phyloP scores from a whole-genome alignment of 371 early-diverging fungal species.

The Apophysomyces ossiformis region DNA sequence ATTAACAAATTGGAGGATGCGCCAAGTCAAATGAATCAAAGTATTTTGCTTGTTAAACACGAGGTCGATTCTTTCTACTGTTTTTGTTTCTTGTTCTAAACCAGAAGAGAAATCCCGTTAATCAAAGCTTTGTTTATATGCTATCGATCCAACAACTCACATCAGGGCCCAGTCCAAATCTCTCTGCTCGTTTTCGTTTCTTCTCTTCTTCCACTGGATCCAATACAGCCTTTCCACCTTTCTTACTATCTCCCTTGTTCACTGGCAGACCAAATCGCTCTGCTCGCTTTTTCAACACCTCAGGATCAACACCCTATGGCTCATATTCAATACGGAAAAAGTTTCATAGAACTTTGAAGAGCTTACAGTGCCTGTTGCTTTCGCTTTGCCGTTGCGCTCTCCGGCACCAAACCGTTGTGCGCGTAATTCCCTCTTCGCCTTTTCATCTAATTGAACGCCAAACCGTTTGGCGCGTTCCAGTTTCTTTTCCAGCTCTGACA shows the following conservation, averaged over 20 bases:
- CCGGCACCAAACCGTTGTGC: conserved; percentile 45
- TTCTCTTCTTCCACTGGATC: conserved; percentile 66
- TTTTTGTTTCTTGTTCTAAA: conserved; percentile 2
- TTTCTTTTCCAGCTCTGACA: conserved; percentile 40
- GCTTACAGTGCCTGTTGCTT: conserved; percentile 7
- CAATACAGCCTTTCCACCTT: conserved; percentile 25
- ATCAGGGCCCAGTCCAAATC: conserved; percentile 46
- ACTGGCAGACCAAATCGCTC: conserved; percentile 52
- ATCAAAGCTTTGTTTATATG: background rate
- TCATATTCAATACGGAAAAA: background rate
- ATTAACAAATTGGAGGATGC: too few species aligned
- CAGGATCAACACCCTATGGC: conserved; percentile 42
- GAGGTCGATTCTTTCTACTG: background rate
- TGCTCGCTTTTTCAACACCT: conserved; percentile 53
- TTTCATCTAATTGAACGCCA: conserved; percentile 50
- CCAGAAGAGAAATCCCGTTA: background rate
- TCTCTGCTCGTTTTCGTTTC: conserved; percentile 68
- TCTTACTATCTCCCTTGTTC: conserved; percentile 19
- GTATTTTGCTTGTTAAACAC: background rate
- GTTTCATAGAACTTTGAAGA: conserved; percentile 1
- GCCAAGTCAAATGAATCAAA: too few species aligned
- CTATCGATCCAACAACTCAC: conserved; percentile 18
- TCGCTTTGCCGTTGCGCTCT: conserved; percentile 11
- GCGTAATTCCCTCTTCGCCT: conserved; percentile 45
- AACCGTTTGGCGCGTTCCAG: conserved; percentile 64